Conservation (phyloP, 768 basidiomycete genomes). For the Epithele typhae region DNA sequence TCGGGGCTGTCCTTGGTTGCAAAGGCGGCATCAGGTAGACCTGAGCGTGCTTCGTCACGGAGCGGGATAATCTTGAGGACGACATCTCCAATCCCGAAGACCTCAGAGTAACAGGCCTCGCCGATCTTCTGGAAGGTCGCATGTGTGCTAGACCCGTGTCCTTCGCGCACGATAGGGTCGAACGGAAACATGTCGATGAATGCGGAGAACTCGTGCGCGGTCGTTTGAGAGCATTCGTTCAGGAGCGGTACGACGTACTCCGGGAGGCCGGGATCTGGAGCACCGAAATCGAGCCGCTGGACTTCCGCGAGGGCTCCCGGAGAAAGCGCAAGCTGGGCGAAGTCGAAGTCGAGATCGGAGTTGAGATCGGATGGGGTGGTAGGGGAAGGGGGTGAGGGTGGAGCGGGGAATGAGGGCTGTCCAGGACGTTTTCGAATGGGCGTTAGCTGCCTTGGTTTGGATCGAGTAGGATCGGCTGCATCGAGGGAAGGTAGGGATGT, state of each 20-base stretch:
- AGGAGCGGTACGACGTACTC: slow-evolving; percentile 59
- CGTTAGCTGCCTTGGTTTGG: slow-evolving; percentile 59
- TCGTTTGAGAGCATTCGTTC: slow-evolving; percentile 65
- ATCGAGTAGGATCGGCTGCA: slow-evolving; percentile 7
- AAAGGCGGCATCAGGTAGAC: slow-evolving; percentile 2
- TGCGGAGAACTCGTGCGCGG: slow-evolving; percentile 72
- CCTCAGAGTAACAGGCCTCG: slow-evolving; percentile 96
- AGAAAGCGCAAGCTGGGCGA: slow-evolving; percentile 39
- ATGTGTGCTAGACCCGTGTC: slow-evolving; percentile 20
- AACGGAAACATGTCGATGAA: slow-evolving; percentile 80
- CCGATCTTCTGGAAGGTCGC: slow-evolving; percentile 76
- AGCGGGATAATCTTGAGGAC: slow-evolving; percentile 90
- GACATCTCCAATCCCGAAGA: slow-evolving; percentile 84
- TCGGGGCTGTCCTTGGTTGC: slow-evolving; percentile 51
- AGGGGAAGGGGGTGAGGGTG: slow-evolving; percentile 47
- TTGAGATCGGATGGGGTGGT: slow-evolving; percentile 54
- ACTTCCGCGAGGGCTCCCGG: slow-evolving; percentile 19
- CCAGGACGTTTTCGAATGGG: slow-evolving; percentile 51
- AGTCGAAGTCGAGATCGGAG: slow-evolving; percentile 43
- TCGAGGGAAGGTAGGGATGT: slow-evolving; percentile 6
- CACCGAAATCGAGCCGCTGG: slow-evolving; percentile 9
- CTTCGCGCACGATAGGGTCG: slow-evolving; percentile 54
- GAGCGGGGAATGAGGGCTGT: slow-evolving; percentile 31
- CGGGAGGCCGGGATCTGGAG: slow-evolving; percentile 32
- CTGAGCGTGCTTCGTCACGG: slow-evolving; percentile 40